Evolutionary conservation across 768 basidiomycete species (phyloP).

Genomic region (Rhizopogon rudus): DNA sequence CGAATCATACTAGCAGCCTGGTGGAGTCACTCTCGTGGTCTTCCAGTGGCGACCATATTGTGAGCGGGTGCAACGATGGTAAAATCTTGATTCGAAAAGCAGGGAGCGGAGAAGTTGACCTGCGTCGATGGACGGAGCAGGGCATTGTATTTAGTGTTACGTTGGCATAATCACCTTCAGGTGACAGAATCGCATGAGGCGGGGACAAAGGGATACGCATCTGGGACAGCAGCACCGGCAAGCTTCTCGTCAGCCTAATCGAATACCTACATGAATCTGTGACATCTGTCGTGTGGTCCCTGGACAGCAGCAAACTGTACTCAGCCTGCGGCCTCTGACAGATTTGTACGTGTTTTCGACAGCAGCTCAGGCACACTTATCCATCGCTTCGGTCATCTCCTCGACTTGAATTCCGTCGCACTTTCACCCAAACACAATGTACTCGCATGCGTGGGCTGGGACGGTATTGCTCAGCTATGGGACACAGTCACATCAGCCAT

Average conservation of each 20-base stretch:
- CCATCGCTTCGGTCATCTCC: neutral
- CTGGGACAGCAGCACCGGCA: neutral
- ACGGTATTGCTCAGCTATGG: neutral
- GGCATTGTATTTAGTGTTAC: no score
- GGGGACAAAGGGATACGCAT: neutral
- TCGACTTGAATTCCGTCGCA: neutral
- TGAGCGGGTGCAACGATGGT: neutral
- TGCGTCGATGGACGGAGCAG: no score
- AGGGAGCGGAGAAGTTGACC: neutral
- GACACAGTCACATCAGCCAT: neutral
- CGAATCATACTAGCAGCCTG: neutral
- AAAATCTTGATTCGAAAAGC: neutral
- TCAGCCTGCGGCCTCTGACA: neutral
- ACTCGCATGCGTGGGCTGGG: neutral
- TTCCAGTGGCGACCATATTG: neutral
- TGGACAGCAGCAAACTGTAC: neutral
- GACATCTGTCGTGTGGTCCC: neutral
- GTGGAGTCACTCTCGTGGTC: neutral
- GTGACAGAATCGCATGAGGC: neutral
- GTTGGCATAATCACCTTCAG: no score
- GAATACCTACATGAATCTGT: neutral
- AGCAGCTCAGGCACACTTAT: neutral
- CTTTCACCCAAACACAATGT: neutral
- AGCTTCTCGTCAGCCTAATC: neutral
- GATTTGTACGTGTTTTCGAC: neutral